Percentiles rank a stretch among this genome's conserved stretches.
Evolutionary conservation across 768 basidiomycete genomes (phyloP).

Genomic region (Termitomyces sp.): DNA sequence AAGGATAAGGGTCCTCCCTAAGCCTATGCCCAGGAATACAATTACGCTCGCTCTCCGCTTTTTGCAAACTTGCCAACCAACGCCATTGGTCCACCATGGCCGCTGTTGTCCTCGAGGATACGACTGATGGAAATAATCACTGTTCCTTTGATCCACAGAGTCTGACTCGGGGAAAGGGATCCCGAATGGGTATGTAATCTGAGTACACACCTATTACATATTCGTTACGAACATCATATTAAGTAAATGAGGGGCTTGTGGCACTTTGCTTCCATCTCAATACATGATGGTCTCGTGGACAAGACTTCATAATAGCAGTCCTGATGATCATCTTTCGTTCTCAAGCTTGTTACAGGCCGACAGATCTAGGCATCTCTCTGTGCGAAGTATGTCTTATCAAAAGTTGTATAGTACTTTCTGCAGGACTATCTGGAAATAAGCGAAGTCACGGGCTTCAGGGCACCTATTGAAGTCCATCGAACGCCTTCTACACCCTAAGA

Average conservation of each 20-base stretch:
- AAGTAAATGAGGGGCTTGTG: background rate
- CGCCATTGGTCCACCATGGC: background rate
- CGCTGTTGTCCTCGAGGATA: background rate
- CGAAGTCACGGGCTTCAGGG: background rate
- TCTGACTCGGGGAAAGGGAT: slow-evolving; percentile 6
- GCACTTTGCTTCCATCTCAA: background rate
- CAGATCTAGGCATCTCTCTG: background rate
- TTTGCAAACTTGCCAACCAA: background rate
- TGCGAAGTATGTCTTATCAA: background rate
- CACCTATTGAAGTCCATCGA: too few species aligned
- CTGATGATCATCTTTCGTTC: background rate
- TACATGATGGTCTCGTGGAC: background rate
- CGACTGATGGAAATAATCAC: background rate
- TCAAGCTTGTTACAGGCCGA: background rate
- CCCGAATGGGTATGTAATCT: background rate
- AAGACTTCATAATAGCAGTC: background rate
- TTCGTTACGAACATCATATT: background rate
- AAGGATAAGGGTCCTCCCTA: background rate
- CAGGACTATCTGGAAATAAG: background rate
- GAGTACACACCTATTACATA: background rate
- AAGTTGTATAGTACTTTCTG: background rate
- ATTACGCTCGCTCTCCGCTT: background rate
- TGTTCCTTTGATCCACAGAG: background rate
- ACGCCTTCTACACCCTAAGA: background rate
- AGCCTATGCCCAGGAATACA: background rate